Base-by-base conservation (phyloP, 257 asterid species). In the Solanum arcanum region DNA sequence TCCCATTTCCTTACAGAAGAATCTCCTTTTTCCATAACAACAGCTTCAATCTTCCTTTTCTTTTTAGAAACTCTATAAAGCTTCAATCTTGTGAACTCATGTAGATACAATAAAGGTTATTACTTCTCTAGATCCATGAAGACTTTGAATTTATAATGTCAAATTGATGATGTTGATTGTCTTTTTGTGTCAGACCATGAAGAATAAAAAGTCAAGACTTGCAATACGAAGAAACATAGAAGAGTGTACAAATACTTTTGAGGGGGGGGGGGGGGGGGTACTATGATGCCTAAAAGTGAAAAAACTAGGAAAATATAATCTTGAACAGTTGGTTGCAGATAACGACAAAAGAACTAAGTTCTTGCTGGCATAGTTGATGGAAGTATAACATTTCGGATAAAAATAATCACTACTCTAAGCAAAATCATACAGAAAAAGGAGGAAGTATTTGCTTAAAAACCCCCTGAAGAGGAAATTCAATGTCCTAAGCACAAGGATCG, bases 1-100 rank as follows among this genome's bases (percentile, higher is more conserved):
- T 93, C 94, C 98, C 98, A 94, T 90, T 87, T 90, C 89, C 92
- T 91, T 83, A 56, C 87, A 52, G 46, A 83, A 64, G 80, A 83
- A 85, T 85, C 86, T 3, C 78, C 69, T 12, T 90, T 94, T 44
- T 94, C 97, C 98, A 94, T 95, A 56, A 86, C 87, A 44, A 68
- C 20, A 87, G 44, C 87, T 84, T 74, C 84, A 44, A 77, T 25
- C n/a, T 42, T 2, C 2, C 0, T 1, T 8, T 9, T 3, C 9
- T 59, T 60, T 60, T 8, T 37, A 37, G 3, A 21, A 59, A 59
- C 3, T 21, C 12, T 97, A 94, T 85, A 44, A 72, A 87, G 69
- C 86, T 86, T 74, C 83, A n/a, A 77, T 14, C 39, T n/a, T 37
- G 14, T 12, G 25, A n/a, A 42, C 12, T n/a, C 41, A 64, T 44